Evolutionary conservation across 2,329 filamentous ascomycete species (phyloP).

Genomic region (Fusarium heterosporum): DNA sequence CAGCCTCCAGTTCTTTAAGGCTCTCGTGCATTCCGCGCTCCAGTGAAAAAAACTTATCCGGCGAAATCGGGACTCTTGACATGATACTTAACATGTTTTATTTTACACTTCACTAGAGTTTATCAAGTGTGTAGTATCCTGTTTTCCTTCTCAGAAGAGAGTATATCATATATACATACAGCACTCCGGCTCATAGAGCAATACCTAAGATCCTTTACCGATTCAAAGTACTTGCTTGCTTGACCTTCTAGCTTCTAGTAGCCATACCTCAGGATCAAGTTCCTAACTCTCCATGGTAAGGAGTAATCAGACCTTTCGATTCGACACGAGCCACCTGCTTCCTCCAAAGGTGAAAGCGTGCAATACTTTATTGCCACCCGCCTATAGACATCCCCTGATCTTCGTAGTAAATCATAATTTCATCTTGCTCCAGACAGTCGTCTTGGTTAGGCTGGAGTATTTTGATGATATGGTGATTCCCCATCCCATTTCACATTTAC

Average conservation of each 20-base stretch:
- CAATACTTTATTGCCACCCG: slow-evolving; percentile 6
- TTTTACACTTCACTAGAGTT: not conserved
- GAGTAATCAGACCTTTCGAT: slow-evolving; percentile 18
- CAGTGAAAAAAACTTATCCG: too few relatives aligned
- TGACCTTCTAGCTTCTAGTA: slow-evolving; percentile 43
- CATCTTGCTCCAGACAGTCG: slow-evolving; percentile 18
- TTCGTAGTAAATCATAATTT: slow-evolving; percentile 19
- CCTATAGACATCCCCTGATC: slow-evolving; percentile 17
- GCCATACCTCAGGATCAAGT: slow-evolving; percentile 24
- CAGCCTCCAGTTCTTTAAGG: too few relatives aligned
- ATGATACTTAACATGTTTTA: not conserved
- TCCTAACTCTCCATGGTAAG: slow-evolving; percentile 17
- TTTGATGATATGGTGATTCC: slow-evolving; percentile 16
- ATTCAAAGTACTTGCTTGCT: slow-evolving; percentile 29
- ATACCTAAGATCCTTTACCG: slow-evolving; percentile 12
- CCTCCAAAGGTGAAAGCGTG: slow-evolving; percentile 12
- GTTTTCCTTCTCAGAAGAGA: slow-evolving; percentile 13
- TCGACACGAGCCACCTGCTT: slow-evolving; percentile 28
- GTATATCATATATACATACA: slow-evolving; percentile 30
- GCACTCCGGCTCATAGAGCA: slow-evolving; percentile 4
- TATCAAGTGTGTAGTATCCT: slow-evolving; percentile 9
- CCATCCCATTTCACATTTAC: slow-evolving; percentile 37
- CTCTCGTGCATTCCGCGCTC: too few relatives aligned
- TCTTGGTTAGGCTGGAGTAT: slow-evolving; percentile 10
- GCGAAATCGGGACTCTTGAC: too few relatives aligned